Evolutionary conservation across 192 early-diverging fungal genomes (phyloP).

Genomic region (Entomortierella lignicola): DNA sequence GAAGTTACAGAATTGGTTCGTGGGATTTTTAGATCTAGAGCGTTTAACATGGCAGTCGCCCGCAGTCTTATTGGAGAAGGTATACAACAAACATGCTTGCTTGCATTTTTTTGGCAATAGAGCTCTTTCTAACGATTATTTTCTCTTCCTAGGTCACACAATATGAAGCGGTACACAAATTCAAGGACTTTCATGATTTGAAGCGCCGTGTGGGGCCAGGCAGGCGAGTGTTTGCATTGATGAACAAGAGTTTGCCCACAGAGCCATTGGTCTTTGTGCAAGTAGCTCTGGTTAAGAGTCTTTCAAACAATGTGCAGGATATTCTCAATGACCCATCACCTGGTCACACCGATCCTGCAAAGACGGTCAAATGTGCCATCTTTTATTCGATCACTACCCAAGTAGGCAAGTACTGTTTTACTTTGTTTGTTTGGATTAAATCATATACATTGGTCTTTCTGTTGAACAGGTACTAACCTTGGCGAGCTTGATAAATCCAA

Average conservation of each 20-base stretch:
- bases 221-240: constrained; percentile 87
- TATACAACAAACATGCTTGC: constrained; percentile 32
- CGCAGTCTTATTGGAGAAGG: constrained; percentile 85
- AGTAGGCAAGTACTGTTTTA: constrained; percentile 57
- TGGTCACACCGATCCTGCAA: constrained; percentile 20
- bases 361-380: constrained; percentile 74
- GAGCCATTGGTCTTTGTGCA: constrained; percentile 94
- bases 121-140: not conserved
- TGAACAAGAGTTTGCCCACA: constrained; percentile 77
- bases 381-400: constrained; percentile 97
- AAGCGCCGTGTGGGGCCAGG: constrained; percentile 76
- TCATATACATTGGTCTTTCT: not conserved
- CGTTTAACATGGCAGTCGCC: constrained; percentile 87
- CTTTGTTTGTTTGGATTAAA: not conserved
- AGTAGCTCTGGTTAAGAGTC: constrained; percentile 75
- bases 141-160: constrained; percentile 65
- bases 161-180: constrained; percentile 93
- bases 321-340: constrained; percentile 42
- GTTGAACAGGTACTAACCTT: not conserved
- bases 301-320: constrained; percentile 77
- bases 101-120: not conserved
- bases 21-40: constrained; percentile 81
- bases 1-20: constrained; percentile 81
- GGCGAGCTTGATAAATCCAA: not conserved
- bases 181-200: constrained; percentile 83